Evolutionary conservation across 2,329 filamentous ascomycete species (phyloP).

Genomic region (Aspergillus intermedius): DNA sequence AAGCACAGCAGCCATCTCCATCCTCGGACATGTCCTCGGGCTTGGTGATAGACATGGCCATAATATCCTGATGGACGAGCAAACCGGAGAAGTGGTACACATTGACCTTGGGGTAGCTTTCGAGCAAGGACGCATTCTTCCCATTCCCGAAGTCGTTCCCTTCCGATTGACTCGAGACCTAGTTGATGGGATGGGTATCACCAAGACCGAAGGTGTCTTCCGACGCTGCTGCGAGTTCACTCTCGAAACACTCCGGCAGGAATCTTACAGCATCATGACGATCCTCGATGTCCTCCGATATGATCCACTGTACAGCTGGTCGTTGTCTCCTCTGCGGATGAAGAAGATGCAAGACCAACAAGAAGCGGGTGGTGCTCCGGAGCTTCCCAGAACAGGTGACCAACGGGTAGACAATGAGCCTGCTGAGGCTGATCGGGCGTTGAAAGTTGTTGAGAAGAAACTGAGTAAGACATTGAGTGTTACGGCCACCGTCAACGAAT

Average conservation of each 20-base stretch:
- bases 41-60: constrained; percentile 92
- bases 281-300: constrained; percentile 97
- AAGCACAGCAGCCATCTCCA: constrained; percentile 89
- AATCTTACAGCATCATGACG: constrained; percentile 96
- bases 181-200: constrained; percentile 94
- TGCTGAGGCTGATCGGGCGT: constrained; percentile 80
- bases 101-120: constrained; percentile 97
- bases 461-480: constrained; percentile 89
- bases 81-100: constrained; percentile 88
- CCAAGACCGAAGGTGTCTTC: constrained; percentile 91
- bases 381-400: constrained; percentile 20
- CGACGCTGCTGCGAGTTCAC: constrained; percentile 98
- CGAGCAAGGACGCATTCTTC: constrained; percentile 90
- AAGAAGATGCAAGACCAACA: constrained; percentile 59
- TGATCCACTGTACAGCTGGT: constrained; percentile 95
- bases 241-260: constrained; percentile 85
- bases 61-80: constrained; percentile 88
- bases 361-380: constrained; percentile 35
- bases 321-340: constrained; percentile 64
- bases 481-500: constrained; percentile 88
- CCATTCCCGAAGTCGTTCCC: constrained; percentile 89
- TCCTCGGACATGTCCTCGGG: constrained; percentile 86
- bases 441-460: constrained; percentile 94
- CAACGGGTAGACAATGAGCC: constrained; percentile 48
- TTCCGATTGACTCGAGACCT: constrained; percentile 92